Evolutionary conservation across 108 stramenopile genomes (phyloP), one percentile per base, ranked within the genome.

Genomic region (Cyclotella baltica): DNA sequence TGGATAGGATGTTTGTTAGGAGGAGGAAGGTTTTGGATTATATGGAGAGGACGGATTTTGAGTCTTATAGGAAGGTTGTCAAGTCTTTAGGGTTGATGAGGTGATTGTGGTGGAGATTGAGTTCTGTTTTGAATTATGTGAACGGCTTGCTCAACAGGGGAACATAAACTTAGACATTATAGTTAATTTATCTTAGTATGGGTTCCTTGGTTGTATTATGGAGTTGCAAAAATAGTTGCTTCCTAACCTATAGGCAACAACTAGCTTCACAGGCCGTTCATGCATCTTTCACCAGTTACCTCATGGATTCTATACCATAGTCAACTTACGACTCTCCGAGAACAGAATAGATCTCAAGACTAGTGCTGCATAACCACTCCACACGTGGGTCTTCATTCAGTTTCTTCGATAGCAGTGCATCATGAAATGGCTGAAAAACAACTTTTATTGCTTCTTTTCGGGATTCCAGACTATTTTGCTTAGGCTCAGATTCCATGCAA

Each of bases 1-100:
- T 95, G 72, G 91, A 91, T 86, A 89, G 86, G 3, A 76, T 96
- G 19, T 91, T 87, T 63, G 91, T 92, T 10, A 78, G 90, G 50
- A 76, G 96, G 62, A 93, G 96, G 67, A 96, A 96, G 80, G 78
- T 96, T 22, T 80, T 96, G 84, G 90, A 96, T 80, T 96, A 96
- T 66, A 82, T 96, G 90, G 96, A 96, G 69, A 86, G 96, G 73
- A 93, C 91, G 76, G 92, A 93, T 27, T 96, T 93, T 72, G 90
- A 91, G 35, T 83, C 87, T 33, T 96, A 96, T 56, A 81, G 91
- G 22, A 83, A 84, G 50, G 92, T 96, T 20, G 92, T 96, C 57
- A 96, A 94, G 87, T 87, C 88, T 3, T 77, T 96, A 62, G 96
- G 96, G 20, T 71, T 96, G 67, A 82, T 87, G 50, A 86, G 87